phyloP scores from a whole-genome alignment of 257 asterid genomes.

The Solanum sparsipilum region DNA sequence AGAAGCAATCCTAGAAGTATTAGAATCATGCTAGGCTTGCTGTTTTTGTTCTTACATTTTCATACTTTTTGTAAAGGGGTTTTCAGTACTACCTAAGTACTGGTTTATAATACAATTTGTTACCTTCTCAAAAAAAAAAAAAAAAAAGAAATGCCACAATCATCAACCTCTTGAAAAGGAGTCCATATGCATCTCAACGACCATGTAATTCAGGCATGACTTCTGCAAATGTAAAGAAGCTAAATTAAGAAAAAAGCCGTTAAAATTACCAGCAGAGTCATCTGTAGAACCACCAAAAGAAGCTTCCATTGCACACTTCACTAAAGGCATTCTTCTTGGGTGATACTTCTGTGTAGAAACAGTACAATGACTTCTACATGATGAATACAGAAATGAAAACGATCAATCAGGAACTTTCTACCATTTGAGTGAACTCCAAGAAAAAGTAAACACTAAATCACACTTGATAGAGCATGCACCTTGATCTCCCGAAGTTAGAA shows the following conservation, averaged over 20 bases:
- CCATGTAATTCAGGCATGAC: neutral
- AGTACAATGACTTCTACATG: slow-evolving; percentile 29
- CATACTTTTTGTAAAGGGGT: neutral
- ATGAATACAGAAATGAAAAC: slow-evolving; percentile 1
- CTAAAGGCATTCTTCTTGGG: slow-evolving; percentile 13
- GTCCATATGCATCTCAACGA: neutral
- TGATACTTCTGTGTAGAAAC: slow-evolving; percentile 23
- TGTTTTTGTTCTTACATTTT: neutral
- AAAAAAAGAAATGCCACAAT: neutral
- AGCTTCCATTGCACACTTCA: slow-evolving; percentile 81
- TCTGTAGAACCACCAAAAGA: slow-evolving; percentile 56
- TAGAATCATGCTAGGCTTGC: neutral
- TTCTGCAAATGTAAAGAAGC: neutral
- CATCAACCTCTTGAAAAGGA: neutral
- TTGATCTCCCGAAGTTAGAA: slow-evolving; percentile 20
- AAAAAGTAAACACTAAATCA: neutral
- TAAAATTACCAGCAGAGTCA: slow-evolving; percentile 48
- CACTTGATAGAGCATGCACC: slow-evolving; percentile 10
- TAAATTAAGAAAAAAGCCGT: neutral
- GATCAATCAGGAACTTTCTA: slow-evolving; percentile 4
- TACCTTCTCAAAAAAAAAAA: neutral
- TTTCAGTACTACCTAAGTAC: neutral
- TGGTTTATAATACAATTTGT: neutral
- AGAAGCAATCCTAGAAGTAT: neutral
- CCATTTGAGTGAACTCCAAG: neutral